Evolutionary conservation across 2,329 filamentous ascomycete genomes (phyloP), one percentile per base, ranked within the genome.

Genomic region (Ophiocordyceps sinensis): DNA sequence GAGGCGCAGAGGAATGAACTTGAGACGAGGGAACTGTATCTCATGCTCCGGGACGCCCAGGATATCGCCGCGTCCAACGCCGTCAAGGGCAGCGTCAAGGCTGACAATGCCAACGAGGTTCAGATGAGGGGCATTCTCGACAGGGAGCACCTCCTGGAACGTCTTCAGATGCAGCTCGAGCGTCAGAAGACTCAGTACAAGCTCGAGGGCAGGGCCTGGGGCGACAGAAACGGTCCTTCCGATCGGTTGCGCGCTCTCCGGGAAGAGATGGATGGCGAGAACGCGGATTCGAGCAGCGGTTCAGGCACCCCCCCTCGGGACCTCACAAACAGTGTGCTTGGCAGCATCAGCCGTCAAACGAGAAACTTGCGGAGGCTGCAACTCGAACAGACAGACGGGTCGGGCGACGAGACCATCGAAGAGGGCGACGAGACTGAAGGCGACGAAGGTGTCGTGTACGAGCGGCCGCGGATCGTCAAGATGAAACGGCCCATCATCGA

Each of bases 111-210:
- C 19, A 82, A 91, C 56, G 77, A 85, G 21, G 68, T 76, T 28
- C 82, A 81, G 42, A 86, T 89, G 81, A 79, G 87, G 57, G 91
- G 91, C 47, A 96, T 98, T 46, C 69, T 98, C 48, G 88, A 96
- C 58, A 82, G 91, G 23, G 85, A 95, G 54, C 79, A 75, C 54
- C 78, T 98, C 49, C 93, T 98, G 83, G 85, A 87, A 56, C 81
- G 88, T 41, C 72, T 98, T 43, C 88, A 94, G 61, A 93, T 85
- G 70, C 91, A 96, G 63, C 77, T 98, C 35, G 89, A 96, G 66
- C 74, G 91, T 48, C 89, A 94, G 48, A 96, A 96, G 73, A 96
- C 91, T 1, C 88, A 96, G 57, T 94, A 86, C 63, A 95, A 95
- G 63, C 76, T 98, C 28, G 91, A 96, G 62, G 91, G 91, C 50